Percentiles rank a stretch among this genome's conserved stretches.
Conservation (phyloP, 164 flowering plant species). For the Piper betle region DNA sequence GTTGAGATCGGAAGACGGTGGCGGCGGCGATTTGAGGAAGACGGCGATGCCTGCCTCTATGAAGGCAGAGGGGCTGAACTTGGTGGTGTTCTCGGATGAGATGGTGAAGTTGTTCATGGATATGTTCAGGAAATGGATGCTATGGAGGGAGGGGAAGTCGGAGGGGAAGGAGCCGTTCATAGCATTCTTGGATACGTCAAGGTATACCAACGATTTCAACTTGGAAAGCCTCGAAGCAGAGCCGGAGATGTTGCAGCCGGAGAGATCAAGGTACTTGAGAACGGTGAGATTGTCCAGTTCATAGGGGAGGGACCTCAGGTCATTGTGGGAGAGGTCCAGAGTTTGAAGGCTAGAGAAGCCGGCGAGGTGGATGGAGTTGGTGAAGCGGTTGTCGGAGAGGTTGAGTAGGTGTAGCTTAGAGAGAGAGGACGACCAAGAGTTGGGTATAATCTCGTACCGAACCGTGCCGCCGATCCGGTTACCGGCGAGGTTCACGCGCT, state of each 20-base stretch:
- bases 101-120: slow-evolving; percentile 64
- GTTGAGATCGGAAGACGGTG: slow-evolving; percentile 8
- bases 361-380: slow-evolving; percentile 32
- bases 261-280: slow-evolving; percentile 46
- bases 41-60: slow-evolving; percentile 37
- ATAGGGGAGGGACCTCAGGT: slow-evolving; percentile 33
- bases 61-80: slow-evolving; percentile 60
- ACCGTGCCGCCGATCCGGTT: slow-evolving; percentile 62
- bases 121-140: slow-evolving; percentile 47
- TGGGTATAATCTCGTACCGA: slow-evolving; percentile 12
- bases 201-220: slow-evolving; percentile 26
- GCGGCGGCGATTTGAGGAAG: slow-evolving; percentile 1
- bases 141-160: slow-evolving; percentile 40
- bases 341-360: slow-evolving; percentile 28
- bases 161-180: slow-evolving; percentile 45
- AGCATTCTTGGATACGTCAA: slow-evolving; percentile 52
- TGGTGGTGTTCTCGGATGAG: slow-evolving; percentile 12
- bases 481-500: slow-evolving; percentile 43
- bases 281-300: slow-evolving; percentile 34
- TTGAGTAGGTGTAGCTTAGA: slow-evolving; percentile 35
- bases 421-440: slow-evolving; percentile 4
- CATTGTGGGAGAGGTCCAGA: slow-evolving; percentile 58
- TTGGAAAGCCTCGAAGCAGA: slow-evolving; percentile 25
- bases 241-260: slow-evolving; percentile 49
- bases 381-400: slow-evolving; percentile 67